phyloP scores from a whole-genome alignment of 2,329 filamentous ascomycete genomes.

The Tolypocladium pustulatum region DNA sequence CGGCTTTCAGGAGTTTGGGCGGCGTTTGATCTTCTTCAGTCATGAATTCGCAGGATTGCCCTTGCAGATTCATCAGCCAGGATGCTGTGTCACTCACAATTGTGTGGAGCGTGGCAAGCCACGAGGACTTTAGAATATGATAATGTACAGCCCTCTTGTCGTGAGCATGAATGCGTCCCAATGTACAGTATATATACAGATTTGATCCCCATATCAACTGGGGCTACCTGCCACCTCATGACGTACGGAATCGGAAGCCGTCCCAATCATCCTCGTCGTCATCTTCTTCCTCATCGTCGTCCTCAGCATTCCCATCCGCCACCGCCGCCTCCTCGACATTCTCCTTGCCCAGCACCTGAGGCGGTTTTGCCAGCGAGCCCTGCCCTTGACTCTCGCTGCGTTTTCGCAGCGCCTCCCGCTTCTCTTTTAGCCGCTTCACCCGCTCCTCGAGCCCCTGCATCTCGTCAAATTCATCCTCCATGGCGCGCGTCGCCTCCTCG shows the following conservation, averaged over 20 bases:
- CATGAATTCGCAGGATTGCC: no score
- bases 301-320: conserved; percentile 27
- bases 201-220: neutral
- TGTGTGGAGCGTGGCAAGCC: neutral
- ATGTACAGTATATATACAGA: neutral
- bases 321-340: conserved; percentile 14
- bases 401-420: conserved; percentile 50
- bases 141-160: neutral
- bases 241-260: conserved; percentile 39
- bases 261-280: conserved; percentile 46
- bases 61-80: neutral
- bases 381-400: conserved; percentile 18
- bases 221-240: conserved; percentile 1
- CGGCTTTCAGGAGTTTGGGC: neutral
- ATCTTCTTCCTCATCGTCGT: conserved; percentile 38
- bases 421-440: conserved; percentile 57
- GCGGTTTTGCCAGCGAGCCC: conserved; percentile 12
- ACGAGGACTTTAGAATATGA: neutral
- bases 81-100: neutral
- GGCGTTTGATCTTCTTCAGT: neutral
- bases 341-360: conserved; percentile 15
- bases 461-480: conserved; percentile 72
- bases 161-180: neutral
- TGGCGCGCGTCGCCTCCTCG: conserved; percentile 62
- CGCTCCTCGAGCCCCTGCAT: conserved; percentile 71